Conservation (phyloP, 176 grass and related monocot genomes). For the Carex pumila region DNA sequence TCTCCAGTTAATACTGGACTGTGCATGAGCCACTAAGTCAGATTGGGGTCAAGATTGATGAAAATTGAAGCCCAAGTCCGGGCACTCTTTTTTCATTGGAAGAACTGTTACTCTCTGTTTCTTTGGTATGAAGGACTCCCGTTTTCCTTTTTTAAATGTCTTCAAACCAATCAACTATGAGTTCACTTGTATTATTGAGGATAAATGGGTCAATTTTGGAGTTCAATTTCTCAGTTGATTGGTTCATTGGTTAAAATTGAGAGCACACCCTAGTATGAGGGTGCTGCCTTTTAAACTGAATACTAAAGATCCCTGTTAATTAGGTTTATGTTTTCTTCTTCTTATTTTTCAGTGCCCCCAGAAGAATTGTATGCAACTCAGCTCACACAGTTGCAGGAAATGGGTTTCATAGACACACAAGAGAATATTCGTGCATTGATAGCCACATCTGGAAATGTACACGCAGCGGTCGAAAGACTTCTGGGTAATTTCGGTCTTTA, state of each 20-base stretch:
- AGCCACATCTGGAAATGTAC: conserved; percentile 80
- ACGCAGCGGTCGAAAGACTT: conserved; percentile 91
- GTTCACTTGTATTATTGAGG: not conserved
- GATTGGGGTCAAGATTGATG: not conserved
- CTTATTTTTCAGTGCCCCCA: conserved; percentile 55
- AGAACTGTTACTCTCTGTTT: not conserved
- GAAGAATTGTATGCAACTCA: conserved; percentile 89
- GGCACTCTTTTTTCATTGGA: not conserved
- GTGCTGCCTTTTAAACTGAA: not conserved
- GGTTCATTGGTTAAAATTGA: not conserved
- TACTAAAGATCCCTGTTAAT: not conserved
- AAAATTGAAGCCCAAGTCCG: not conserved
- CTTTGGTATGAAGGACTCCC: not conserved
- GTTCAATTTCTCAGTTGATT: not conserved
- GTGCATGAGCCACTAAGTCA: not conserved
- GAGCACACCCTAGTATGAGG: not conserved
- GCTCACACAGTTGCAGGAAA: conserved; percentile 86
- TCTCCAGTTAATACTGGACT: not conserved
- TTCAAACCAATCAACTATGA: not conserved
- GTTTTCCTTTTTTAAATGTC: not conserved
- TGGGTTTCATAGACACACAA: conserved; percentile 81
- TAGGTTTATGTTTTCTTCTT: not conserved
- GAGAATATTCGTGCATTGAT: conserved; percentile 83
- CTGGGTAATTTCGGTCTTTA: conserved; percentile 76
- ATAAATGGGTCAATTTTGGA: not conserved